Evolutionary conservation across 192 early-diverging fungal species (phyloP).

Genomic region (Podila epicladia): DNA sequence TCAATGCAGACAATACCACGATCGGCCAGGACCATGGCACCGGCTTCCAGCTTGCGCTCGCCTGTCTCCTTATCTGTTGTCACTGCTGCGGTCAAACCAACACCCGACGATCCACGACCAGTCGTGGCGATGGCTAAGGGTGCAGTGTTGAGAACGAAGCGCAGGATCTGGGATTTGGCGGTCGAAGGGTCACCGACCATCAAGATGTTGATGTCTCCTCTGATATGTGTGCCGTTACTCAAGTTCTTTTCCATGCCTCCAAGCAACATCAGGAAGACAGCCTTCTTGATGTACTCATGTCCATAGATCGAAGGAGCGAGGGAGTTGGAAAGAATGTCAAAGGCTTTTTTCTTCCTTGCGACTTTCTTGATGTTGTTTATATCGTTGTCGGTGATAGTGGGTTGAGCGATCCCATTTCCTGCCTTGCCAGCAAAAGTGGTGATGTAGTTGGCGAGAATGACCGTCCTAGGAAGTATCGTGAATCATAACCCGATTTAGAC

Average conservation of each 20-base stretch:
- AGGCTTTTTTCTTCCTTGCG: constrained; percentile 69
- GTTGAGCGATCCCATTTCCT: constrained; percentile 77
- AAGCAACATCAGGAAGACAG: constrained; percentile 87
- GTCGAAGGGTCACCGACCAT: constrained; percentile 99
- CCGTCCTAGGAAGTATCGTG: constrained; percentile 66
- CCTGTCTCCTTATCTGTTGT: constrained; percentile 95
- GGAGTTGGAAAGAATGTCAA: constrained; percentile 85
- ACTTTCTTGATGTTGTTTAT: constrained; percentile 87
- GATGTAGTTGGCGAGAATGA: constrained; percentile 90
- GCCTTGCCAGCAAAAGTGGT: constrained; percentile 74
- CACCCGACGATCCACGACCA: constrained; percentile 95
- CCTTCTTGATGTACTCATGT: constrained; percentile 96
- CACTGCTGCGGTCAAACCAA: constrained; percentile 97
- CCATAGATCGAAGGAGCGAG: constrained; percentile 92
- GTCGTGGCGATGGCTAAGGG: constrained; percentile 97
- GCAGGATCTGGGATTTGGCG: constrained; percentile 97
- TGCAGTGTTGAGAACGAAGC: constrained; percentile 95
- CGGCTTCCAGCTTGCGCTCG: constrained; percentile 93
- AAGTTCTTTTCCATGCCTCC: constrained; percentile 96
- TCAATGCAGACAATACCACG: constrained; percentile 98
- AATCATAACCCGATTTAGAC: background rate
- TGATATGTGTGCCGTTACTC: constrained; percentile 93
- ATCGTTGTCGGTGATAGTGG: constrained; percentile 83
- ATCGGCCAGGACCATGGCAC: constrained; percentile 99
- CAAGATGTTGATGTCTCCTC: constrained; percentile 97